Evolutionary conservation across 1,284 basidiomycete genomes (phyloP), one percentile per base, ranked within the genome.

Genomic region (Apiotrichum montevideense): DNA sequence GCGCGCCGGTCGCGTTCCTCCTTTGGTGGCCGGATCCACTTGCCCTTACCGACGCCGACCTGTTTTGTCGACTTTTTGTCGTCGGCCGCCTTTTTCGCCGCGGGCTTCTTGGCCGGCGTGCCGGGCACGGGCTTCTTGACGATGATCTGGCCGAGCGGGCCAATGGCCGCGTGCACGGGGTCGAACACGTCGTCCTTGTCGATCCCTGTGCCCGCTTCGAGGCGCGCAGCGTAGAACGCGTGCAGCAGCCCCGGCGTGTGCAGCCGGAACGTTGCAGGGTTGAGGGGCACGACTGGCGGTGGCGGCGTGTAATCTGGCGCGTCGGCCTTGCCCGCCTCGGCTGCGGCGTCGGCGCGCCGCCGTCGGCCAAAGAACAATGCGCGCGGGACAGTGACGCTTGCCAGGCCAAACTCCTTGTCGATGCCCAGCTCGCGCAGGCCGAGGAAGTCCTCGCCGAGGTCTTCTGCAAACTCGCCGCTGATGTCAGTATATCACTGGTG

Each of bases 371-470:
- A 87, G 70, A 93, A 83, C 37, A 97, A 73, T 55, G 82, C 83
- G 69, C 85, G 86, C 6, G 94, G 94, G 15, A 96, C 83, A 10
- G 81, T 83, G 51, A 96, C 80, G 59, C 82, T 87, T 1, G 85
- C 81, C 61, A 94, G 77, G n/a, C 90, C 90, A 54, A 90, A 81
- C 71, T 97, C 94, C 46, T 83, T 81, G 51, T 92, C 91, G 56
- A 98, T 89, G 21, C 94, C 94, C 44, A 94, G 78, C 70, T 90
- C 91, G 54, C 84, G 83, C 35, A 97, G 80, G 15, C 93, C 94
- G 37, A 98, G 84, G 76, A 93, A 96, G 75, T 98, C 94, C 66
- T 96, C 93, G 41, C 92, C 93, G 14, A 95, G 81, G 29, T 85
- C 82, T 53, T 90, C 88, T 0, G 90, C 87, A 73, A 94, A 94